Base-by-base conservation (phyloP, 257 asterid genomes). In the Ligustrum vulgare region DNA sequence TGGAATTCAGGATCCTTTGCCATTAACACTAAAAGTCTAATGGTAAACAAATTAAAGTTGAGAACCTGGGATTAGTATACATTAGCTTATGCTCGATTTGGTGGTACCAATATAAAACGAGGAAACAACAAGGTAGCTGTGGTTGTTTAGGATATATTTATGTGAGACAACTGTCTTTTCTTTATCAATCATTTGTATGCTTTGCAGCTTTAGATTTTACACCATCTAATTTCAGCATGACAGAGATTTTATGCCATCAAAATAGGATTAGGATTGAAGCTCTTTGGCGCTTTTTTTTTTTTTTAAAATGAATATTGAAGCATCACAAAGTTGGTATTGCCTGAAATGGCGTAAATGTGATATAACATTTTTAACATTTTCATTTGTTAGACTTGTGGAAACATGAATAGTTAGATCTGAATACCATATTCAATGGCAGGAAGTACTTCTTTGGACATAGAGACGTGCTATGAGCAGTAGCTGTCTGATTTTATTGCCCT, bases 191-290 rank as follows among this genome's bases (percentile, higher is more conserved):
- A 49, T 63, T 16, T 68, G 69, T 12, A 23, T 66, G 39, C 45
- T 73, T 56, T 70, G 49, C 70, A 41, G 20, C 64, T 62, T 49
- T 71, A 20, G 37, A 33, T 68, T 65, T 66, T 36, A 35, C 66
- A 28, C 22, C 15, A 1, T 58, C 45, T 23, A 49, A 64, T 39
- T 70, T 65, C 51, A 12, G 18, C 35, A 4, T 39, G 58, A 23
- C 72, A 22, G 33, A 10, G 20, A 15, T 60, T 23, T 10, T 25
- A 23, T 25, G 13, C 35, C 34, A 11, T 60, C 34, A 10, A 60
- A 60, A 18, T 60, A 60, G 34, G 35, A 60, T 60, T 10, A 10
- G 67, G 67, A 60, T 25, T 15, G 67, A 60, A 25, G 35, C 67
- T 3, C 18, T 23, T 25, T 22, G 67, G 3, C 6, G 9, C 3